Evolutionary conservation across 2,329 filamentous ascomycete genomes (phyloP).

Genomic region (Daldinia sp.): DNA sequence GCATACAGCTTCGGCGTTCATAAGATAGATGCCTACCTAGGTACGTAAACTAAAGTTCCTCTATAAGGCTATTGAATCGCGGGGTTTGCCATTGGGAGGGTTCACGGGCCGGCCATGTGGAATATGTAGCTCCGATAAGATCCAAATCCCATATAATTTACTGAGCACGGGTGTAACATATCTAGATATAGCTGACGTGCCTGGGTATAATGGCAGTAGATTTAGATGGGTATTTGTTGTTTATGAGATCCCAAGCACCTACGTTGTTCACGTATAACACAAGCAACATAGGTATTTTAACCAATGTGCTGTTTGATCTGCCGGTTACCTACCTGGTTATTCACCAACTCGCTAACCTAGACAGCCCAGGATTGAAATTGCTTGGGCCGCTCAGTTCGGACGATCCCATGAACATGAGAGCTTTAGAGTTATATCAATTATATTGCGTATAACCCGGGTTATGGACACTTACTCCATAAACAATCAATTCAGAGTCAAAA

Average conservation of each 20-base stretch:
- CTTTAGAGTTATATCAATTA: conserved; percentile 13
- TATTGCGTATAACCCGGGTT: conserved; percentile 18
- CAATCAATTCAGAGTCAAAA: conserved; percentile 6
- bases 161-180: conserved; percentile 2
- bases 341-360: conserved; percentile 16
- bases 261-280: conserved; percentile 13
- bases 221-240: neutral
- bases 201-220: neutral
- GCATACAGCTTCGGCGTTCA: conserved; percentile 16
- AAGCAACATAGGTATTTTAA: neutral
- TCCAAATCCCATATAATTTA: conserved; percentile 10
- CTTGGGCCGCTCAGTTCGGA: conserved; percentile 12
- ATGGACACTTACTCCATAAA: conserved; percentile 18
- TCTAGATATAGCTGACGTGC: neutral
- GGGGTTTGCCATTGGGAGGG: conserved; percentile 18
- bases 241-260: neutral
- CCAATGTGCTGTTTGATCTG: neutral
- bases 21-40: neutral
- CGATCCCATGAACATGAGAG: conserved; percentile 6
- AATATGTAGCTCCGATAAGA: conserved; percentile 33
- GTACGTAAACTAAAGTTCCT: neutral
- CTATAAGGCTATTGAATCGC: conserved; percentile 18
- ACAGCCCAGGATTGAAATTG: conserved; percentile 12
- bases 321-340: conserved; percentile 16
- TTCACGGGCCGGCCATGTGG: conserved; percentile 26